A percentile compares a stretch with the other conserved stretches of the same genome.
phyloP scores from a whole-genome alignment of 2,329 filamentous ascomycete genomes.

The Calonectria fujianensis region DNA sequence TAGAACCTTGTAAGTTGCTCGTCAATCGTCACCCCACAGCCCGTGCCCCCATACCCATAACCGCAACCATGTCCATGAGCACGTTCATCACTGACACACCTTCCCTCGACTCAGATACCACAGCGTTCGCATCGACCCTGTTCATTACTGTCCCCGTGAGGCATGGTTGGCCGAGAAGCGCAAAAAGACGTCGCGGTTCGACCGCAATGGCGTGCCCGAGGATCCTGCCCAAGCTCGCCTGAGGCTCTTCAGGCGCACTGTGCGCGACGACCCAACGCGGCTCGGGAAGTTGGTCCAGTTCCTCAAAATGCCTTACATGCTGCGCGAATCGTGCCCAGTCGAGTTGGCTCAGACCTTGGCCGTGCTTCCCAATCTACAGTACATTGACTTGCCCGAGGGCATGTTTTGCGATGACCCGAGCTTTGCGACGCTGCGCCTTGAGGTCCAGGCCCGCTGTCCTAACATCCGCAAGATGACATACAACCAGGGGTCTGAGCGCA shows the following conservation, averaged over 20 bases:
- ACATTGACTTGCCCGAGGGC: constrained; percentile 92
- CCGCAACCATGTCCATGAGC: constrained; percentile 15
- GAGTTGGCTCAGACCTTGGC: constrained; percentile 91
- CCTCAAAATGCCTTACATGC: constrained; percentile 96
- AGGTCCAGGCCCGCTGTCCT: constrained; percentile 88
- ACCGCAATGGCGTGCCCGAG: constrained; percentile 86
- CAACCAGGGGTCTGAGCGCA: constrained; percentile 84
- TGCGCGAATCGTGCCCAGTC: constrained; percentile 88
- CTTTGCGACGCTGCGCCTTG: constrained; percentile 85
- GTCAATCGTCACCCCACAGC: constrained; percentile 21
- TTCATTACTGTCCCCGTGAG: constrained; percentile 95
- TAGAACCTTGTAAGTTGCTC: constrained; percentile 75
- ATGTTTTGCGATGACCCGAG: constrained; percentile 87
- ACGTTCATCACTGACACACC: constrained; percentile 40
- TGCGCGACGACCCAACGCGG: constrained; percentile 83
- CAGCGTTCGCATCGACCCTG: constrained; percentile 93
- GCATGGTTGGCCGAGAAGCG: constrained; percentile 86
- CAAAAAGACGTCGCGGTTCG: constrained; percentile 82
- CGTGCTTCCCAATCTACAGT: constrained; percentile 88
- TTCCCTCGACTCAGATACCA: constrained; percentile 77
- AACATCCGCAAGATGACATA: constrained; percentile 94
- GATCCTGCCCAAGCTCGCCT: constrained; percentile 87
- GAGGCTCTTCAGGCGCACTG: constrained; percentile 85
- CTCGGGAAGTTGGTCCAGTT: constrained; percentile 83
- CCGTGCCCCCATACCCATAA: constrained; percentile 26